Base-by-base conservation (phyloP, 2,329 filamentous ascomycete species). In the Ascochyta clinopodiicola region DNA sequence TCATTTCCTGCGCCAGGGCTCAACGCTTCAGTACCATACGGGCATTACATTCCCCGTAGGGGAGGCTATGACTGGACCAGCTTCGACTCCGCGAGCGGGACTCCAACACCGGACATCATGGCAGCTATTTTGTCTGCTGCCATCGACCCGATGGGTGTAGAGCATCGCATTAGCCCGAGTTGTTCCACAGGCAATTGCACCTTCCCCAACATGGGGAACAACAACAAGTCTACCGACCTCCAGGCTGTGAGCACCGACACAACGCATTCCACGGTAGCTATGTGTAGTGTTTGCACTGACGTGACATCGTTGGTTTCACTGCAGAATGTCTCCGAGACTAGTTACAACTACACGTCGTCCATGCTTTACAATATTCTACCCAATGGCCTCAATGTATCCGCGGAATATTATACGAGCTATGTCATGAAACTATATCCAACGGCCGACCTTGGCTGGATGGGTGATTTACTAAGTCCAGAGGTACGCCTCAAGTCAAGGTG, bases 181-280 rank as follows among this genome's bases (percentile, higher is more conserved):
- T 53, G 44, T n/a, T n/a, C 51, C 0, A 47, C 44, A 1, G 44
- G 51, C n/a, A 44, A 25, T 3, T 53, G 51, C 8, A 48, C 51
- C 1, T 53, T 53, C n/a, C 24, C 32, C 1, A 29, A 8, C 25
- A 10, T 8, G 9, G 25, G 25, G 9, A 1, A 29, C 25, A 1
- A 13, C 9, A 35, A 36, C 6, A 15, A 48, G 8, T 2, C 13
- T 21, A n/a, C 17, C 13, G 8, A 19, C 17, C 21, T n/a, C 1
- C 13, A 37, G 9, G 13, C 35, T 21, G 19, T 5, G 21, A 21
- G 6, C 19, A 21, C 12, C 2, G 36, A 24, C 6, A 7, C 8
- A n/a, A 38, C 32, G 4, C 47, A 50, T 17, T 50, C 47, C 3
- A 50, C 47, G 2, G 47, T 50, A 5, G 47, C 13, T 1, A 31